phyloP scores from a whole-genome alignment of 108 stramenopile species.

The Heterococcus sp. region DNA sequence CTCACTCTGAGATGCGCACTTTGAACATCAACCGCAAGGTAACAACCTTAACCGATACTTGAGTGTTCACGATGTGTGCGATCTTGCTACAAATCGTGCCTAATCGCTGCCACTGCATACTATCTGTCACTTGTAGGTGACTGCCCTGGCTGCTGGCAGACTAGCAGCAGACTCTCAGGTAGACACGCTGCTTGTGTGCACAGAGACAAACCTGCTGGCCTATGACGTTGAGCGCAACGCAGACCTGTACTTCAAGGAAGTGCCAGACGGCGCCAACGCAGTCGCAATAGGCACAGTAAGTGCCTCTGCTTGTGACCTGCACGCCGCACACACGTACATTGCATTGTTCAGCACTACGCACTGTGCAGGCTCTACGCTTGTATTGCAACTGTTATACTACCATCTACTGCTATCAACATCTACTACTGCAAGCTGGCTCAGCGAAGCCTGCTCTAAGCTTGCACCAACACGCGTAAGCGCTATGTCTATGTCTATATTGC shows the following conservation, averaged over 20 bases:
- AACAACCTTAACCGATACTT: not conserved
- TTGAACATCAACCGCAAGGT: conserved; percentile 59
- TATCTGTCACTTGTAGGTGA: conserved; percentile 5
- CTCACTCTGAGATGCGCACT: conserved; percentile 21
- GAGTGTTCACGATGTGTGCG: not conserved
- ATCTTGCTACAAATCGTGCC: not conserved
- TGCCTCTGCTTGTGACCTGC: no score
- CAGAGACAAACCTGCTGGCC: conserved; percentile 55
- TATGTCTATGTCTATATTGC: not conserved
- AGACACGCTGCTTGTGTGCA: conserved; percentile 54
- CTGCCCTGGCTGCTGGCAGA: conserved; percentile 18
- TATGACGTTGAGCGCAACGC: conserved; percentile 62
- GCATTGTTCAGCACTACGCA: not conserved
- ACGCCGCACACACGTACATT: not conserved
- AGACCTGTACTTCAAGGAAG: conserved; percentile 57
- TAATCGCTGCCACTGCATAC: not conserved
- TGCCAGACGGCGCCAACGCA: conserved; percentile 21
- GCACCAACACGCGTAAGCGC: not conserved
- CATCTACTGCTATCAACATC: not conserved
- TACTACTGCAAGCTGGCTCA: no score
- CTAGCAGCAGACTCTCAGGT: not conserved
- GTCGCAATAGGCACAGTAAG: conserved; percentile 1
- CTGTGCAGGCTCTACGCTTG: not conserved
- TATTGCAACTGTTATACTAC: not conserved
- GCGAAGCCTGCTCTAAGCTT: no score